A percentile compares a stretch with the other conserved stretches of the same genome.
phyloP scores from a whole-genome alignment of 768 basidiomycete genomes.

The Suillus placidus region DNA sequence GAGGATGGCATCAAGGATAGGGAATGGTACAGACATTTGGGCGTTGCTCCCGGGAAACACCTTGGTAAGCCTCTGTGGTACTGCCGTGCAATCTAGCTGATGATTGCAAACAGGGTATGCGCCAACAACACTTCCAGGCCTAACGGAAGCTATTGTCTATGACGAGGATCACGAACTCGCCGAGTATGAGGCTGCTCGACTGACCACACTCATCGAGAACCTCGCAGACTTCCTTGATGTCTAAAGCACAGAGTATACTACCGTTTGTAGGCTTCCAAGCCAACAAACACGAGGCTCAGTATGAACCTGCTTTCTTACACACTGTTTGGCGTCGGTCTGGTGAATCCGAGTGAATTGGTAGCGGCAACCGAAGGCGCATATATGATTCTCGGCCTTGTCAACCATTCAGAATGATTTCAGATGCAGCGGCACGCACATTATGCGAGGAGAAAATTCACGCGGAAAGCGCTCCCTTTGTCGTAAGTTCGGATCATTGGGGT shows the following conservation, averaged over 20 bases:
- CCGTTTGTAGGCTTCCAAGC: not conserved
- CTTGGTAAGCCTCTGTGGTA: conserved; percentile 51
- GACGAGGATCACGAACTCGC: conserved; percentile 68
- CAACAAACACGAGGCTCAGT: not conserved
- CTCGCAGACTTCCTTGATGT: conserved; percentile 42
- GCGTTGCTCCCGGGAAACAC: conserved; percentile 86
- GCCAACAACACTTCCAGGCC: conserved; percentile 79
- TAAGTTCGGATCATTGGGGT: not conserved
- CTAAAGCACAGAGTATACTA: not conserved
- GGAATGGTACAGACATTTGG: conserved; percentile 87
- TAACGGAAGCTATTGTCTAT: conserved; percentile 75
- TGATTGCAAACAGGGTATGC: conserved; percentile 61
- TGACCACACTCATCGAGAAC: conserved; percentile 55
- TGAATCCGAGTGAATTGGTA: not conserved
- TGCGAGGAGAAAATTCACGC: not conserved
- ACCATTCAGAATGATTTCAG: not conserved
- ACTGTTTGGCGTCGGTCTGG: not conserved
- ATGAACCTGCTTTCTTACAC: not conserved
- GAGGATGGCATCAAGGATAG: conserved; percentile 75
- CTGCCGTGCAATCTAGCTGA: conserved; percentile 2
- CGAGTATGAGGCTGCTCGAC: conserved; percentile 58
- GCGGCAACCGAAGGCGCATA: not conserved
- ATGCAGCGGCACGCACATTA: not conserved
- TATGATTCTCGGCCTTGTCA: not conserved
- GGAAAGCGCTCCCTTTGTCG: not conserved